These are phyloP conservation scores for Pseudogymnoascus sp. DNA, from an alignment of 2,329 filamentous ascomycete genomes.

Conservation along the genomic window DNA sequence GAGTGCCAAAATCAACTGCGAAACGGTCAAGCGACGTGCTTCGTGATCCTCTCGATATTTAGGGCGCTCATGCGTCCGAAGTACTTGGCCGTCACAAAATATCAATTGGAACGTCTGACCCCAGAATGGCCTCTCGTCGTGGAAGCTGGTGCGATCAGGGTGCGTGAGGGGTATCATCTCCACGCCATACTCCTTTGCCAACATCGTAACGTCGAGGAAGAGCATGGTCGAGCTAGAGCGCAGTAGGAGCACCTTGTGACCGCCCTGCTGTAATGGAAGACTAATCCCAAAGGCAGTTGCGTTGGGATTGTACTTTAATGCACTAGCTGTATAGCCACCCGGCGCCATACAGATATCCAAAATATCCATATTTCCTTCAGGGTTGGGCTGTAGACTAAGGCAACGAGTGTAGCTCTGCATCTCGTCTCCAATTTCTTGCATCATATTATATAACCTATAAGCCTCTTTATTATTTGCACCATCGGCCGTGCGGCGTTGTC, in stretches of 20 bases:
- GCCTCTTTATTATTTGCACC: slow-evolving; percentile 18
- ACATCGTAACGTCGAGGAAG: slow-evolving; percentile 18
- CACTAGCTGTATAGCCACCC: slow-evolving; percentile 18
- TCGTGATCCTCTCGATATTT: slow-evolving; percentile 15
- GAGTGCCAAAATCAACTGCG: slow-evolving; percentile 22
- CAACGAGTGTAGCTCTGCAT: slow-evolving; percentile 27
- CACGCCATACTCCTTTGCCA: slow-evolving; percentile 15
- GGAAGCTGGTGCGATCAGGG: slow-evolving; percentile 15
- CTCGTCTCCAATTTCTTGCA: slow-evolving; percentile 35
- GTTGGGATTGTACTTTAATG: slow-evolving; percentile 16
- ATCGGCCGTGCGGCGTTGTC: slow-evolving; percentile 33
- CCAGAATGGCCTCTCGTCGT: slow-evolving; percentile 15
- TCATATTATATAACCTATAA: slow-evolving; percentile 33
- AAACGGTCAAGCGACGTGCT: slow-evolving; percentile 14
- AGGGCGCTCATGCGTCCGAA: slow-evolving; percentile 19
- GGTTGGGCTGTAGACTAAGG: slow-evolving; percentile 5
- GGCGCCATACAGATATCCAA: slow-evolving; percentile 25
- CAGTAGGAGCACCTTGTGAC: slow-evolving; percentile 18
- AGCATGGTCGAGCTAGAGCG: slow-evolving; percentile 9
- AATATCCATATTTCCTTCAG: slow-evolving; percentile 13
- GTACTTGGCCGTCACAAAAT: slow-evolving; percentile 23
- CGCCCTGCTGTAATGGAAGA: slow-evolving; percentile 14
- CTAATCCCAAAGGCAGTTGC: slow-evolving; percentile 18
- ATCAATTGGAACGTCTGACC: slow-evolving; percentile 19
- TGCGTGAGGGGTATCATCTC: slow-evolving; percentile 13